Percentiles rank a stretch among this genome's conserved stretches.
These are phyloP conservation scores for Podaxis rugospora DNA, from an alignment of 768 basidiomycete genomes.

Conservation along the genomic window DNA sequence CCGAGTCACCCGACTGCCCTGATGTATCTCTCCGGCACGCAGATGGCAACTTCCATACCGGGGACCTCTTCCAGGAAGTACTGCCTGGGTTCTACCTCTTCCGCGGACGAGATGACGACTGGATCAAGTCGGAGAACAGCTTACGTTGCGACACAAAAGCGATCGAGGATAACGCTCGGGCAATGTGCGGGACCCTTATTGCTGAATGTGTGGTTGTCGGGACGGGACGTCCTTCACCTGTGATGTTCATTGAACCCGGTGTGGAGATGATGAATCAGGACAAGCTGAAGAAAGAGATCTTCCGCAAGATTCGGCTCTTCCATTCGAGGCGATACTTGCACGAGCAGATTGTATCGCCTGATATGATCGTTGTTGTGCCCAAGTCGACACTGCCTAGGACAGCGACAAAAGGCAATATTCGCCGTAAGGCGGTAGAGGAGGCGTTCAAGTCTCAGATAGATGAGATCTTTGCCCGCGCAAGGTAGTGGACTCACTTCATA, in stretches of 20 bases:
- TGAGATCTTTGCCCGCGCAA: constrained; percentile 37
- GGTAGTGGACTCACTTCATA: constrained; percentile 1
- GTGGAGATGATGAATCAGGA: constrained; percentile 47
- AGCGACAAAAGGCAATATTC: constrained; percentile 78
- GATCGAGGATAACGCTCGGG: constrained; percentile 73
- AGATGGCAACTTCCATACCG: constrained; percentile 77
- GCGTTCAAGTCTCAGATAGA: constrained; percentile 54
- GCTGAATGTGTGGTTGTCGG: constrained; percentile 77
- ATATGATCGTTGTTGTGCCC: constrained; percentile 66
- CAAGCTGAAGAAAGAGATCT: constrained; percentile 65
- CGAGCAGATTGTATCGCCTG: constrained; percentile 63
- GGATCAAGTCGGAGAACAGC: constrained; percentile 81
- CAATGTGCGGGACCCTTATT: constrained; percentile 60
- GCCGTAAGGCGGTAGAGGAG: constrained; percentile 73
- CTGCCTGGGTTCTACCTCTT: constrained; percentile 55
- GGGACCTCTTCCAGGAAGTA: constrained; percentile 73
- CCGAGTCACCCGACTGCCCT: constrained; percentile 68
- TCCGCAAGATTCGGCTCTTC: constrained; percentile 69
- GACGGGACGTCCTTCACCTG: constrained; percentile 69
- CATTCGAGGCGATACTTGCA: constrained; percentile 74
- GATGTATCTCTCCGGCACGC: constrained; percentile 47
- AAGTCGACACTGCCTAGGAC: constrained; percentile 69
- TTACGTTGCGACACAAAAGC: constrained; percentile 77
- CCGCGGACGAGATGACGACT: constrained; percentile 76
- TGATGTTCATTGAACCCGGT: constrained; percentile 69